Evolutionary conservation across 2,329 filamentous ascomycete genomes (phyloP).

Genomic region (Scytalidium lignicola): DNA sequence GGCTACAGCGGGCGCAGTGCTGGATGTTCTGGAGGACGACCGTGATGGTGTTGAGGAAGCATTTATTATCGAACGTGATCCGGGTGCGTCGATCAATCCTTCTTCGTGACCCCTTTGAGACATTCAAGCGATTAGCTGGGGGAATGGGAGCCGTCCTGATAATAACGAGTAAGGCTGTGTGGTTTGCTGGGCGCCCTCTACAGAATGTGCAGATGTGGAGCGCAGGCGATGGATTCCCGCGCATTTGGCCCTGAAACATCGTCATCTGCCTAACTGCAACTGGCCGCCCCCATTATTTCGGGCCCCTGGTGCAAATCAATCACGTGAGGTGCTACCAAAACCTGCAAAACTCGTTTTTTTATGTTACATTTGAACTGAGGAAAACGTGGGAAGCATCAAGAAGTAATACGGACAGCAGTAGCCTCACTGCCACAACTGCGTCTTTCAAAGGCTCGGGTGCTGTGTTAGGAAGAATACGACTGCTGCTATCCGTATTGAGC

Average conservation of each 20-base stretch:
- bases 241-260: background rate
- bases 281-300: background rate
- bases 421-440: no score
- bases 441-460: no score
- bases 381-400: no score
- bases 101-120: constrained; percentile 22
- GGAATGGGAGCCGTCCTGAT: background rate
- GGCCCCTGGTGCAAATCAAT: background rate
- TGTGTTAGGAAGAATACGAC: no score
- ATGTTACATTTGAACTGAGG: no score
- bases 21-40: constrained; percentile 14
- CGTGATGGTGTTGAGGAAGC: constrained; percentile 16
- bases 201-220: background rate
- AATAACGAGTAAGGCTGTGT: background rate
- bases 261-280: background rate
- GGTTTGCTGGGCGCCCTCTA: background rate
- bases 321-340: background rate
- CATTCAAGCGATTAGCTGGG: constrained; percentile 20
- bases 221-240: background rate
- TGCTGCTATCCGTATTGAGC: no score
- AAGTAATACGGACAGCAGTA: no score
- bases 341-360: background rate
- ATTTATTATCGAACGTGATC: constrained; percentile 8
- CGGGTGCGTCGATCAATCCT: constrained; percentile 8
- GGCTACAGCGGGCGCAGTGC: constrained; percentile 8